Evolutionary conservation across 1,139 yeast species (phyloP).

Genomic region (Blastobotrys elegans): DNA sequence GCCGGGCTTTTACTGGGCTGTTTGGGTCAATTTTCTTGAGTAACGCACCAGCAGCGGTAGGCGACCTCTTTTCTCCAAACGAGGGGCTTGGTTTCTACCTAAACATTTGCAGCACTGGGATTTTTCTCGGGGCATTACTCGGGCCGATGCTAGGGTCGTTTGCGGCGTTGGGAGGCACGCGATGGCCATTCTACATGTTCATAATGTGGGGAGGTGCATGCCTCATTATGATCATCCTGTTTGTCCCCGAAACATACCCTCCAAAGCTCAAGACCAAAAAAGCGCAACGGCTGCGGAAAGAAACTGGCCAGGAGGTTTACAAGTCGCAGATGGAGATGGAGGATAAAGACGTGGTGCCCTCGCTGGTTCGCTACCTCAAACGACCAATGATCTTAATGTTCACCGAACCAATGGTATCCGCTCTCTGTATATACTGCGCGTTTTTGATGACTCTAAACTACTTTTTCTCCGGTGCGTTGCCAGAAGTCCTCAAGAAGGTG

Average conservation of each 20-base stretch:
- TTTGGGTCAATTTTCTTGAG: conserved; percentile 65
- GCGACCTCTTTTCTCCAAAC: conserved; percentile 58
- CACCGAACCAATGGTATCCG: conserved; percentile 4
- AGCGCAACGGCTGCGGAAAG: conserved; percentile 38
- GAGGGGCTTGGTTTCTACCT: conserved; percentile 62
- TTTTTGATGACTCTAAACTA: conserved; percentile 55
- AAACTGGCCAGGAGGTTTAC: conserved; percentile 63
- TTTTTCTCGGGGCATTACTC: conserved; percentile 61
- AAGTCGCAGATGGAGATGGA: conserved; percentile 40
- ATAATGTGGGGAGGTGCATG: conserved; percentile 58
- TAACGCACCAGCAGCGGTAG: conserved; percentile 76
- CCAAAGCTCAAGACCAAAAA: conserved; percentile 41
- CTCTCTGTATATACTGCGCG: conserved; percentile 32
- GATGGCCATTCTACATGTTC: conserved; percentile 54
- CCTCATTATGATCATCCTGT: conserved; percentile 44
- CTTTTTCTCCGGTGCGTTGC: conserved; percentile 59
- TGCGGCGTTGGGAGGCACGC: conserved; percentile 32
- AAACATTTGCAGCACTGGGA: conserved; percentile 51
- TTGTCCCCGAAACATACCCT: conserved; percentile 62
- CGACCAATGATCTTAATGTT: conserved; percentile 6
- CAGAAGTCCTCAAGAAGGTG: conserved; percentile 47
- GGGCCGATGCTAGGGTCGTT: conserved; percentile 59
- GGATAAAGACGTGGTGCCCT: neutral
- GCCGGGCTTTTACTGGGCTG: conserved; percentile 59
- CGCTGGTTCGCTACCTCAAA: conserved; percentile 53